Conservation (phyloP, 371 early-diverging fungal species). For the Circinella minor region DNA sequence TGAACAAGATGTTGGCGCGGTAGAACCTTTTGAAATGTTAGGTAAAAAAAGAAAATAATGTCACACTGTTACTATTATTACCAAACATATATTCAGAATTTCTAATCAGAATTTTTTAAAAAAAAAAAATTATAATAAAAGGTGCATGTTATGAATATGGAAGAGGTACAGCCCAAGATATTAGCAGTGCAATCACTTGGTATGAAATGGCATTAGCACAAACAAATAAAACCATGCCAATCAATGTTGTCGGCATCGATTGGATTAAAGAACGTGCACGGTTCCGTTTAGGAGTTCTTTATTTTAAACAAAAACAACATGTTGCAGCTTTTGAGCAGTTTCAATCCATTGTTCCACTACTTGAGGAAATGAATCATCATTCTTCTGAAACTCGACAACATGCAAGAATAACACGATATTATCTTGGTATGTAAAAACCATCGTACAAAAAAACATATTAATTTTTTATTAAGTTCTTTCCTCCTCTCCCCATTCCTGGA, state of each 20-base stretch:
- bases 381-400: constrained; percentile 33
- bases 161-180: constrained; percentile 14
- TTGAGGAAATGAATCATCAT: constrained; percentile 28
- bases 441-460: background rate
- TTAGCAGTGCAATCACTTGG: constrained; percentile 23
- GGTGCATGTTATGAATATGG: constrained; percentile 27
- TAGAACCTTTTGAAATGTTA: constrained; percentile 25
- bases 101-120: background rate
- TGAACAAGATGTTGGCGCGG: constrained; percentile 11
- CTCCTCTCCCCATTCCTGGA: no score
- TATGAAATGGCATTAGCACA: constrained; percentile 18
- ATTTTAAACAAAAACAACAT: constrained; percentile 23
- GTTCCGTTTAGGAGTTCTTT: constrained; percentile 26
- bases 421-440: constrained; percentile 25
- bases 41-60: constrained; percentile 8
- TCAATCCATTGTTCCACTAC: constrained; percentile 13
- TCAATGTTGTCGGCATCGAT: background rate
- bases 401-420: constrained; percentile 34
- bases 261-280: constrained; percentile 37
- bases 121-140: background rate
- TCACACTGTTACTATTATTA: no score
- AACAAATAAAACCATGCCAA: background rate
- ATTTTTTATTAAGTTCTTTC: no score
- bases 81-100: no score
- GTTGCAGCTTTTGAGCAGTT: constrained; percentile 18